Percentiles rank a stretch among this genome's conserved stretches.
phyloP scores from a whole-genome alignment of 257 asterid species.

The Fraxinus cuspidata region DNA sequence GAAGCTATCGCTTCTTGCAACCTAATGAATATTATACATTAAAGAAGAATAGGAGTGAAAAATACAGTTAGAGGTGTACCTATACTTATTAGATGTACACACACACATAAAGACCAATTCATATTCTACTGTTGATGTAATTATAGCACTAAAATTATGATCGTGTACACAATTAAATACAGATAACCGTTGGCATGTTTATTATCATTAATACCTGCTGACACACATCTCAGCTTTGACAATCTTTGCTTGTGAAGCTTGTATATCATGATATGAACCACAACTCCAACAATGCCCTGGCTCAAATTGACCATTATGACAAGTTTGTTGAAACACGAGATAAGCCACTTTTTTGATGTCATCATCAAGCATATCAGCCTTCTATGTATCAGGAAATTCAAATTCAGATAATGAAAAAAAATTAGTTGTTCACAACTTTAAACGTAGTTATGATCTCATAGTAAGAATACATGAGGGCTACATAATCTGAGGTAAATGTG shows the following conservation, averaged over 20 bases:
- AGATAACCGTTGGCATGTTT: background rate
- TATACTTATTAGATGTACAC: background rate
- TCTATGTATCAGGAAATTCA: constrained; percentile 20
- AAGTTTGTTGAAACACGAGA: constrained; percentile 40
- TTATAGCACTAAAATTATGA: constrained; percentile 4
- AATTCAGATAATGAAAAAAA: background rate
- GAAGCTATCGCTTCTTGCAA: constrained; percentile 63
- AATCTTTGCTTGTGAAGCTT: constrained; percentile 47
- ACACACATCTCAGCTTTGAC: constrained; percentile 47
- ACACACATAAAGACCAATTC: background rate
- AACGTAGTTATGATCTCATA: background rate
- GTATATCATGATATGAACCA: constrained; percentile 56
- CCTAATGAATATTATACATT: constrained; percentile 38
- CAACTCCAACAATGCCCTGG: constrained; percentile 71
- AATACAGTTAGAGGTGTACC: constrained; percentile 4
- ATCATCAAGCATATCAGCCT: constrained; percentile 41
- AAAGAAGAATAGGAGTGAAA: constrained; percentile 14
- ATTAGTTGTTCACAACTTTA: background rate
- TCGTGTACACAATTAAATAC: background rate
- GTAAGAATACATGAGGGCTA: background rate
- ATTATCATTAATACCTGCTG: constrained; percentile 48
- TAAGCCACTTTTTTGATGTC: constrained; percentile 42
- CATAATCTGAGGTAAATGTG: background rate
- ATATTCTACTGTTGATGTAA: constrained; percentile 12
- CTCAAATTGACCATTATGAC: constrained; percentile 33